Base-by-base conservation (phyloP, 129 eudicot species). In the Lactuca sativa region DNA sequence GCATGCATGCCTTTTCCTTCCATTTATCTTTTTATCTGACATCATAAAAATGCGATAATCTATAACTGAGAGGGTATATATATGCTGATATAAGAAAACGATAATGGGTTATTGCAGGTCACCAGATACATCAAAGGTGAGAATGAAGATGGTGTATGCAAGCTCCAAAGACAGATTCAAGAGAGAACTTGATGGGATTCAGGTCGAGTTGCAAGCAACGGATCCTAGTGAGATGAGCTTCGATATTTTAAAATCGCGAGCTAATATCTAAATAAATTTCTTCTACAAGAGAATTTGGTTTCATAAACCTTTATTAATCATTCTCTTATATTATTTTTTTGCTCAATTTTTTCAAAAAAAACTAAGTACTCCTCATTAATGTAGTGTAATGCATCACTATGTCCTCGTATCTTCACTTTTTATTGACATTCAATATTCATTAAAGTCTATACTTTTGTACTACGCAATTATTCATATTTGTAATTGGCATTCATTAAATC, bases 191-290 rank as follows among this genome's bases (percentile, higher is more conserved):
- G 97, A 90, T 37, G 97, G 97, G n/a, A 90, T 90, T 59, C 97
- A 90, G 73, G 85, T 90, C 41, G 97, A 90, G 62, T 79, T 90
- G 77, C 97, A 90, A 75, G 97, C 97, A 40, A 86, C 95, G 4
- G 97, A 91, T 69, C 95, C 97, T 6, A 91, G 95, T 60, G 97
- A 91, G 80, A 91, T 91, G 97, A 91, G 95, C 77, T 32, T 91
- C 9, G 97, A 91, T 82, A 88, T 88, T 67, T 74, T 91, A 71
- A 91, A 91, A 78, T 62, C 83, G 8, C 88, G 97, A 53, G 97
- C 97, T 34, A 25, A 25, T 25, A 33, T 78, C 74, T 90, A 55
- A 83, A 59, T 21, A 34, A 30, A 1, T 32, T 3, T 60, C 61
- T 32, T 36, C 36, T 17, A 10, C 76, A 12, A 30, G 38, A 53